phyloP scores from a whole-genome alignment of 2,329 filamentous ascomycete genomes.

The Paraphoma sp. region DNA sequence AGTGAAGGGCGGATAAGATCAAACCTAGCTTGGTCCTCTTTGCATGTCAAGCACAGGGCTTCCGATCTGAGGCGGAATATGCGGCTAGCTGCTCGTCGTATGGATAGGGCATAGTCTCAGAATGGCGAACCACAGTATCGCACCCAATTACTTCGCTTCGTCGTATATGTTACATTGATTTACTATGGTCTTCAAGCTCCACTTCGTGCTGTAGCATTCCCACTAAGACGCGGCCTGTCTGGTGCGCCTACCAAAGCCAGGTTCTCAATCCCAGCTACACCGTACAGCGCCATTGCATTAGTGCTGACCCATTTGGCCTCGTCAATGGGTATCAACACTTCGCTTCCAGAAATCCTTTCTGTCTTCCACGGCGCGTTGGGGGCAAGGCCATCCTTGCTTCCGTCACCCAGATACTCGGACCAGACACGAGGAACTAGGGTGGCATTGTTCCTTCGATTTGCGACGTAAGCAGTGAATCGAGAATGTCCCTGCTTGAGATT shows the following conservation, averaged over 20 bases:
- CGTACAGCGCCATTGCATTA: slow-evolving; percentile 64
- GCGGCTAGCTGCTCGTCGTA: no score
- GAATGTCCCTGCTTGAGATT: slow-evolving; percentile 65
- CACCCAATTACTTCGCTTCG: no score
- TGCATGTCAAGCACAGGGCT: no score
- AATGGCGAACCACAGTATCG: no score
- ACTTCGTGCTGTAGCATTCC: slow-evolving; percentile 14
- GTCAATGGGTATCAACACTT: slow-evolving; percentile 57
- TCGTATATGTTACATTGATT: background rate
- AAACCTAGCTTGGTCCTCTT: no score
- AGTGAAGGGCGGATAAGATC: no score
- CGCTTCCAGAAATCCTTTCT: slow-evolving; percentile 51
- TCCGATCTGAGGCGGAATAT: no score
- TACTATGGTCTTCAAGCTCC: background rate
- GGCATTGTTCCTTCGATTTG: slow-evolving; percentile 52
- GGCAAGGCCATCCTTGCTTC: slow-evolving; percentile 38
- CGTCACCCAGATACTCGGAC: slow-evolving; percentile 59
- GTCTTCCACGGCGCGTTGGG: slow-evolving; percentile 55
- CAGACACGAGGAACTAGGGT: slow-evolving; percentile 61
- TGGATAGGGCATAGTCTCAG: no score
- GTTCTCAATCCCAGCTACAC: slow-evolving; percentile 64
- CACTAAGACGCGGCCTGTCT: slow-evolving; percentile 15
- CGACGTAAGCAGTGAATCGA: slow-evolving; percentile 63
- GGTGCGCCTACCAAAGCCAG: slow-evolving; percentile 51
- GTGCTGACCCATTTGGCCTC: slow-evolving; percentile 66